Evolutionary conservation across 495 filamentous ascomycete genomes (phyloP).

Genomic region (Talaromyces liani): DNA sequence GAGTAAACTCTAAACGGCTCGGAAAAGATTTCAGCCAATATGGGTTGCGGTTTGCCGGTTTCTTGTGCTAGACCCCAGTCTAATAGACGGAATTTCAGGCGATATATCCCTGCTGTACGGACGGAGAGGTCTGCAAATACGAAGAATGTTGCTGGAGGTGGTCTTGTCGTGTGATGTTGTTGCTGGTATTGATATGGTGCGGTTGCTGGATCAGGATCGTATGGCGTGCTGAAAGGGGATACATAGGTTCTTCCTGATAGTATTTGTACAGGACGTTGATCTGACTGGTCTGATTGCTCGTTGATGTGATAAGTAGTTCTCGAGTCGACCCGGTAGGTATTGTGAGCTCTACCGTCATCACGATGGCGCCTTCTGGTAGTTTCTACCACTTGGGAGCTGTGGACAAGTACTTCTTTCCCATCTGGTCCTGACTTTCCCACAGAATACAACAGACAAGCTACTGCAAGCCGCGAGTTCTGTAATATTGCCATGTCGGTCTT

Average conservation of each 20-base stretch:
- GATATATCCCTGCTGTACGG: slow-evolving; percentile 75
- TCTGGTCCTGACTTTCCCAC: slow-evolving; percentile 27
- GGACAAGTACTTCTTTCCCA: slow-evolving; percentile 9
- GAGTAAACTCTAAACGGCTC: slow-evolving; percentile 82
- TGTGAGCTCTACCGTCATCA: background rate
- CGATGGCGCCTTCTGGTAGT: background rate
- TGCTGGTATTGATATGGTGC: slow-evolving; percentile 35
- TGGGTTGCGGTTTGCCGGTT: slow-evolving; percentile 52
- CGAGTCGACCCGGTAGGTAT: background rate
- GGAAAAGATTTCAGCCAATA: slow-evolving; percentile 62
- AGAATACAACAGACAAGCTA: slow-evolving; percentile 64
- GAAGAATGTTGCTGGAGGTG: slow-evolving; percentile 58
- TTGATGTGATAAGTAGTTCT: slow-evolving; percentile 11
- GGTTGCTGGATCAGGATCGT: slow-evolving; percentile 9
- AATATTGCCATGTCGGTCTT: slow-evolving; percentile 51
- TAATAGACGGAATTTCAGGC: slow-evolving; percentile 82
- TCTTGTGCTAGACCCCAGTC: slow-evolving; percentile 45
- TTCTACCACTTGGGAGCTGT: slow-evolving; percentile 7
- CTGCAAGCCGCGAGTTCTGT: slow-evolving; percentile 68
- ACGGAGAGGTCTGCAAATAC: slow-evolving; percentile 93
- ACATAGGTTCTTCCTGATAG: slow-evolving; percentile 50
- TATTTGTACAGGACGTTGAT: slow-evolving; percentile 29
- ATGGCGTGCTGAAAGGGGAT: slow-evolving; percentile 48
- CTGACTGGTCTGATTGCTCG: slow-evolving; percentile 15
- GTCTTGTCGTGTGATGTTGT: background rate